Percentiles rank a stretch among this genome's conserved stretches.
These are phyloP conservation scores for Ophiocordyceps robertsii DNA, from an alignment of 2,329 filamentous ascomycete genomes.

Conservation along the genomic window DNA sequence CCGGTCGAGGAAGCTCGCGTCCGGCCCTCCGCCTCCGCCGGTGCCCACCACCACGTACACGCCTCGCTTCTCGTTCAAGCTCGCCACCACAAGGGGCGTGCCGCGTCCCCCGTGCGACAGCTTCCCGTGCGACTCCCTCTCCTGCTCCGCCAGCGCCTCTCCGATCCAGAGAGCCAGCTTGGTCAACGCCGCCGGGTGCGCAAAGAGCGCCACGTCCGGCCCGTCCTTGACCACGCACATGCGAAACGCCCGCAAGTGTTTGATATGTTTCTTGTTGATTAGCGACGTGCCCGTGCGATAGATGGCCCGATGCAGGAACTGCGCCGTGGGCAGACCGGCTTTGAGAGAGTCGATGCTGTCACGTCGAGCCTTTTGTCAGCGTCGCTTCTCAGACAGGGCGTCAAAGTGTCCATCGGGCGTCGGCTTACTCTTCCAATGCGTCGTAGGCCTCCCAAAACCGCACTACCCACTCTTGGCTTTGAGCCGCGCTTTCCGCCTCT, in stretches of 20 bases:
- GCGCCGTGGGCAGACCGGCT: conserved; percentile 65
- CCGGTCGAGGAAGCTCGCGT: conserved; percentile 54
- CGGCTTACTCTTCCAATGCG: conserved; percentile 51
- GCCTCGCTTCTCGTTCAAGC: conserved; percentile 72
- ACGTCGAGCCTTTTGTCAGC: conserved; percentile 2
- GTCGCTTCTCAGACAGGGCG: not conserved
- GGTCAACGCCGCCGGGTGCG: conserved; percentile 80
- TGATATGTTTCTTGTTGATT: conserved; percentile 87
- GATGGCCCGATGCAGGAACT: conserved; percentile 83
- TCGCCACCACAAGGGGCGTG: conserved; percentile 80
- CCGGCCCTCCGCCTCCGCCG: conserved; percentile 70
- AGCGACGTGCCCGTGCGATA: conserved; percentile 83
- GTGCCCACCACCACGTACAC: conserved; percentile 91
- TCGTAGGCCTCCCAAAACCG: conserved; percentile 64
- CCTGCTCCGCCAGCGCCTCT: conserved; percentile 82
- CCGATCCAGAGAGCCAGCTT: conserved; percentile 91
- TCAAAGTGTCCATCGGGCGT: not conserved
- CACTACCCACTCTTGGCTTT: conserved; percentile 50
- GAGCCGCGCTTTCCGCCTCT: conserved; percentile 33
- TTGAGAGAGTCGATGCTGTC: conserved; percentile 62
- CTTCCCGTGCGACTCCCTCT: conserved; percentile 61
- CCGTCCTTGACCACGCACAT: conserved; percentile 95
- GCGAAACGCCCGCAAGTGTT: conserved; percentile 81
- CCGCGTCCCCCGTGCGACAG: conserved; percentile 56
- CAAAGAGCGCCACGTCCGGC: conserved; percentile 81